Evolutionary conservation across 139 green algal genomes (phyloP).

Genomic region (Picochlorum sp.): DNA sequence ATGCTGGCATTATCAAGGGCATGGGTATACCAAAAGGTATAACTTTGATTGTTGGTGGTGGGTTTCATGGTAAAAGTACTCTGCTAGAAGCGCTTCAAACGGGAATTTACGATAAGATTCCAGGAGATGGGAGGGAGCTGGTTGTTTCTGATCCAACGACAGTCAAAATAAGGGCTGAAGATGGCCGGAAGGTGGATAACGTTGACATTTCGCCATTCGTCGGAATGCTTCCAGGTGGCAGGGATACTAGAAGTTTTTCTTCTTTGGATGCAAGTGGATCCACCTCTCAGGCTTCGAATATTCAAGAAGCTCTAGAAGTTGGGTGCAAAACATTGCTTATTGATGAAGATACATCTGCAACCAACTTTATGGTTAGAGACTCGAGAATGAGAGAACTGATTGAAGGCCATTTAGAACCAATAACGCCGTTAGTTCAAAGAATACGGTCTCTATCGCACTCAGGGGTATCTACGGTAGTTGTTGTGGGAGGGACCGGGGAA

Average conservation of each 20-base stretch:
- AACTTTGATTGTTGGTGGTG: slow-evolving; percentile 49
- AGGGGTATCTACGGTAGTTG: slow-evolving; percentile 34
- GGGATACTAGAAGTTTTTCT: slow-evolving; percentile 33
- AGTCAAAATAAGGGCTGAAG: slow-evolving; percentile 59
- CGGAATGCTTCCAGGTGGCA: slow-evolving; percentile 37
- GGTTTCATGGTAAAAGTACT: slow-evolving; percentile 64
- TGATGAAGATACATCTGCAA: slow-evolving; percentile 61
- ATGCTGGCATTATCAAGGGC: slow-evolving; percentile 33
- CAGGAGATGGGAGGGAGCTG: slow-evolving; percentile 56
- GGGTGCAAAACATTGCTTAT: slow-evolving; percentile 35
- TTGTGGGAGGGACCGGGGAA: slow-evolving; percentile 53
- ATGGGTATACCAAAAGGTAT: slow-evolving; percentile 50
- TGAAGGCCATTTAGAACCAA: slow-evolving; percentile 41
- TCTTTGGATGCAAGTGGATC: slow-evolving; percentile 43
- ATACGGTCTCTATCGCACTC: slow-evolving; percentile 17
- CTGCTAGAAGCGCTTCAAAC: slow-evolving; percentile 50
- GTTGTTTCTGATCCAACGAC: slow-evolving; percentile 31
- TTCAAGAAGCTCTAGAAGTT: slow-evolving; percentile 46
- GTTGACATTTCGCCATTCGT: slow-evolving; percentile 65
- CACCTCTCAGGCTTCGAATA: slow-evolving; percentile 55
- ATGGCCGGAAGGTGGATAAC: slow-evolving; percentile 40
- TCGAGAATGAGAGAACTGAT: slow-evolving; percentile 53
- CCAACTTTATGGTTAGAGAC: slow-evolving; percentile 67
- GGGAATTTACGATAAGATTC: slow-evolving; percentile 61
- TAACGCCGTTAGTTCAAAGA: slow-evolving; percentile 48